These are phyloP conservation scores for Microcyclospora tardicrescens DNA, from an alignment of 2,329 filamentous ascomycete genomes.

Conservation along the genomic window DNA sequence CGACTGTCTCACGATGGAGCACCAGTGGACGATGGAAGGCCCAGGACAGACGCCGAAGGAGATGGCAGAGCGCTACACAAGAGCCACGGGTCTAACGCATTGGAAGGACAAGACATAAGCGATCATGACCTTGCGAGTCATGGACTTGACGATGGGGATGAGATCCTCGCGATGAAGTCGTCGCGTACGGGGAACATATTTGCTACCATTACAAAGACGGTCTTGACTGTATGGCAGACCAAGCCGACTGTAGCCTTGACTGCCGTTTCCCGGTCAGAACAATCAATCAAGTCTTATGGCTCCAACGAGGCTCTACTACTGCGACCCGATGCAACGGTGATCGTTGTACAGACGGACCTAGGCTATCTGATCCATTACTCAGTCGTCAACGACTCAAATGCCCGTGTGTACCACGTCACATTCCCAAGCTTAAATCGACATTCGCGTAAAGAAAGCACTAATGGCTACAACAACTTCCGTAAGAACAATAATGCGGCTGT, in stretches of 20 bases:
- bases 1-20: constrained; percentile 48
- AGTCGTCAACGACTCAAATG: constrained; percentile 68
- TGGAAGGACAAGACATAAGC: background rate
- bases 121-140: background rate
- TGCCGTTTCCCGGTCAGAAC: constrained; percentile 65
- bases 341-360: constrained; percentile 74
- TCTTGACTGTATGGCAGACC: constrained; percentile 92
- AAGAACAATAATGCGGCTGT: constrained; percentile 10
- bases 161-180: constrained; percentile 60
- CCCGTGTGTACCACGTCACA: constrained; percentile 71
- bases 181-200: constrained; percentile 74
- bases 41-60: too few relatives aligned
- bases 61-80: background rate
- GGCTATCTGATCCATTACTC: constrained; percentile 94
- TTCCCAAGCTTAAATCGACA: constrained; percentile 42
- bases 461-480: constrained; percentile 19
- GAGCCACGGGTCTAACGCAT: constrained; percentile 3
- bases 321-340: constrained; percentile 80
- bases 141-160: constrained; percentile 4
- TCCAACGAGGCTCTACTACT: constrained; percentile 73
- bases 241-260: constrained; percentile 83
- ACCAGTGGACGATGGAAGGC: constrained; percentile 10
- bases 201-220: constrained; percentile 71
- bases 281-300: constrained; percentile 72
- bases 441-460: constrained; percentile 37